phyloP scores from a whole-genome alignment of 192 early-diverging fungal genomes.

The Mortierella antarctica region DNA sequence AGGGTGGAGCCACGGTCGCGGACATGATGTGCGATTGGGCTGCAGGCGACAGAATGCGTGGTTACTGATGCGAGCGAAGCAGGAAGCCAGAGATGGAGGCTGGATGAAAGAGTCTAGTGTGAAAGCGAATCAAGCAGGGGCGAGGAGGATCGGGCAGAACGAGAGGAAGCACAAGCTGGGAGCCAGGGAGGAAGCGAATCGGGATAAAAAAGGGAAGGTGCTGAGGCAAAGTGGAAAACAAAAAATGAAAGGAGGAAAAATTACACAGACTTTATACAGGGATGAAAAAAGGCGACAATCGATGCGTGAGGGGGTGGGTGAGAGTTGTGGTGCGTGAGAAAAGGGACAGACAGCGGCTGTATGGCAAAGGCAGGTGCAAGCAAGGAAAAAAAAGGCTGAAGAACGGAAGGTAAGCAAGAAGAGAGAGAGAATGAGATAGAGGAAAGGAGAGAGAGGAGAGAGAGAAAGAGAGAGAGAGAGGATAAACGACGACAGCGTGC shows the following conservation, averaged over 20 bases:
- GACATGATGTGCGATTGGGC: background rate
- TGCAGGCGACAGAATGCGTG: too few relatives aligned
- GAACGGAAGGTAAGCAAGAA: background rate
- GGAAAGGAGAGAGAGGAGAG: background rate
- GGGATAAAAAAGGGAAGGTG: background rate
- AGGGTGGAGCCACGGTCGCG: too few relatives aligned
- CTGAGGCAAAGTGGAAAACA: background rate
- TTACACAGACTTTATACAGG: too few relatives aligned
- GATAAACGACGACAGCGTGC: background rate
- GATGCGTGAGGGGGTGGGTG: too few relatives aligned
- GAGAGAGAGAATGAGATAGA: conserved; percentile 1
- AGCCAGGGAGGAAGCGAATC: background rate
- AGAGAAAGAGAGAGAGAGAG: conserved; percentile 4
- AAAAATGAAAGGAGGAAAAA: background rate
- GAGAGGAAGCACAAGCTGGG: background rate
- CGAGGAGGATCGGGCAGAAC: background rate
- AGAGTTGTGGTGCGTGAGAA: too few relatives aligned
- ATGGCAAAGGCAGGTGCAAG: too few relatives aligned
- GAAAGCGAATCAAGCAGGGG: background rate
- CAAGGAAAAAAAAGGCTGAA: background rate
- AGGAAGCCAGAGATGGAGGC: too few relatives aligned
- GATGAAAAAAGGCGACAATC: too few relatives aligned
- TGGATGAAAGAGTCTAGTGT: background rate
- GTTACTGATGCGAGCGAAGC: too few relatives aligned
- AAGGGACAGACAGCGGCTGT: too few relatives aligned